Evolutionary conservation across 1,284 basidiomycete species (phyloP), one percentile per base, ranked within the genome.

Genomic region (Irpex rosettiformis): DNA sequence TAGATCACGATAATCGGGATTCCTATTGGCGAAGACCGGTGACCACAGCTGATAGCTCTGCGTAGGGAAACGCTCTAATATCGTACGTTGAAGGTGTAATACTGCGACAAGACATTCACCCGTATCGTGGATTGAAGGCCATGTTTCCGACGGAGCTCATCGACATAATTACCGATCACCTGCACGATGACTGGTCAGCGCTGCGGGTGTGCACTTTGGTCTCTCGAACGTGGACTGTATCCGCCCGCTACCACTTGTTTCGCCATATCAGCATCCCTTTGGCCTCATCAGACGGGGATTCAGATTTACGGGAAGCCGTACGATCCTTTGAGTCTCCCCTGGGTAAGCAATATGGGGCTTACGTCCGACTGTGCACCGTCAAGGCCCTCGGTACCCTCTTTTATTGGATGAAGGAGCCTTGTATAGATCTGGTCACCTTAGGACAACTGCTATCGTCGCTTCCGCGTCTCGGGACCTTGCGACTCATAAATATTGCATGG

Each of bases 111-210:
- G 33, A 16, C 16, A 37, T 16, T 37, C 10, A 37, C 33, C 16
- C 33, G 16, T 37, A 16, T 28, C 48, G n/a, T 27, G 48, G 24
- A 27, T n/a, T 22, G n/a, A 45, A 51, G 48, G 10, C 33, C 33
- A 51, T 51, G 48, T 28, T 51, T 25, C 48, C 48, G 8, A 51
- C 48, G 18, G 59, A 60, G 42, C 42, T 60, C 27, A 27, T 57
- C 21, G 59, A 60, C 48, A 56, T 57, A 13, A 55, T 60, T 45
- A 48, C 57, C 29, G 59, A 57, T 53, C 55, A 57, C 43, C 55
- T 60, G 21, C 55, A 60, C 28, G 59, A 57, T 45, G 59, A 60
- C 43, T 37, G 53, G 37, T 10, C 13, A 4, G 37, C 54, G 22
- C 55, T 60, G 24, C 21, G 6, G 4, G 18, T 29, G 7, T 60